A percentile compares a stretch with the other conserved stretches of the same genome.
Conservation (phyloP, 108 stramenopile genomes). For the Cylindrotheca fusiformis region DNA sequence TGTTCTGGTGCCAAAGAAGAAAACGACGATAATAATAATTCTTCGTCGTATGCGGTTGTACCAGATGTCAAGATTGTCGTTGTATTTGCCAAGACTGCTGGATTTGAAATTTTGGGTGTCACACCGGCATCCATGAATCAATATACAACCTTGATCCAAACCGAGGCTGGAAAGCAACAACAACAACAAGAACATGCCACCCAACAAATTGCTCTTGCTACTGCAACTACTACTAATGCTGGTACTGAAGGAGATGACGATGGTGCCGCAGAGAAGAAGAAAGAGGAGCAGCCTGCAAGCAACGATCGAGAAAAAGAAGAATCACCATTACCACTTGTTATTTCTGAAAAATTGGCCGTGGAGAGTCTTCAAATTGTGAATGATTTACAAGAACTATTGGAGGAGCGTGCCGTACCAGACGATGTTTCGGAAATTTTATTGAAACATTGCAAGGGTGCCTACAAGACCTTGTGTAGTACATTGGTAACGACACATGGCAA, state of each 20-base stretch:
- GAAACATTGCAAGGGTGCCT: conserved; percentile 69
- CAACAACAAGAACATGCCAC: conserved; percentile 5
- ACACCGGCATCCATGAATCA: conserved; percentile 42
- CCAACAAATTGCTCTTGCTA: no score
- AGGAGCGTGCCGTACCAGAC: conserved; percentile 34
- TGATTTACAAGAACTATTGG: conserved; percentile 13
- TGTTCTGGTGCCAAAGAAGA: conserved; percentile 67
- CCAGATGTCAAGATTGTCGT: conserved; percentile 73
- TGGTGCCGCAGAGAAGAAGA: conserved; percentile 1
- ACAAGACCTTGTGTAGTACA: conserved; percentile 58
- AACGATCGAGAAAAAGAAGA: background rate
- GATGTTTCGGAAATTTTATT: conserved; percentile 34
- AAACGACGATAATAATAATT: no score
- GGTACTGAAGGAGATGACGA: no score
- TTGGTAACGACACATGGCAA: conserved; percentile 73
- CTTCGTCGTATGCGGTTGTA: conserved; percentile 71
- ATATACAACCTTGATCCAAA: conserved; percentile 20
- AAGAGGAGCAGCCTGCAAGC: background rate
- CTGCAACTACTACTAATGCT: background rate
- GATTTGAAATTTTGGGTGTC: conserved; percentile 64
- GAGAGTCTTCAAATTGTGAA: conserved; percentile 11
- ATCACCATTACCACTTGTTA: conserved; percentile 3
- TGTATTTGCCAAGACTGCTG: conserved; percentile 76
- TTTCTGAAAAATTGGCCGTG: conserved; percentile 10
- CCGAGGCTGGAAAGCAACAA: conserved; percentile 20